Percentiles rank a stretch among this genome's conserved stretches.
Evolutionary conservation across 768 basidiomycete genomes (phyloP).

Genomic region (Naganishia kalamii): DNA sequence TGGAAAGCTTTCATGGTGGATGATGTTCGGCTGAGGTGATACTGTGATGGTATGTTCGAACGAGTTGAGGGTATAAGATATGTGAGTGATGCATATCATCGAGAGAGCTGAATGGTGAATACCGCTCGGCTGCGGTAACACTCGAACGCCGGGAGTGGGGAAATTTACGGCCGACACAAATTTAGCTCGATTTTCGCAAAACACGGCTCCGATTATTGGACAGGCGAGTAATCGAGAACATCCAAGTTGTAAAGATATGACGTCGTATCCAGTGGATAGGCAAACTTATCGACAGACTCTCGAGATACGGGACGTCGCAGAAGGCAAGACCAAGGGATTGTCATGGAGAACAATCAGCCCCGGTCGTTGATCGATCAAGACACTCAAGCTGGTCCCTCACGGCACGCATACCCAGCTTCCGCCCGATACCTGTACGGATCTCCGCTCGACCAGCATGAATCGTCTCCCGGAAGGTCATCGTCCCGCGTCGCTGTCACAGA

Average conservation of each 20-base stretch:
- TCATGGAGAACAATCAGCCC: not conserved
- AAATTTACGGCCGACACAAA: no score
- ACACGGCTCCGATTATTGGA: no score
- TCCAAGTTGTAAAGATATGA: no score
- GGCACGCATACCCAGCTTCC: not conserved
- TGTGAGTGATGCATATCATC: no score
- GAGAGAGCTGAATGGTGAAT: not conserved
- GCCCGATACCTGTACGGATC: not conserved
- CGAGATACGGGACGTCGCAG: not conserved
- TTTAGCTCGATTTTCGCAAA: no score
- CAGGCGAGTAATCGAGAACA: no score
- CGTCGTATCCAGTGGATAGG: no score
- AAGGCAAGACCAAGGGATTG: not conserved
- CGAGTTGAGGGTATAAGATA: no score
- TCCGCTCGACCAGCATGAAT: not conserved
- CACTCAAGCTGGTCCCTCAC: not conserved
- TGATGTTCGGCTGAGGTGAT: not conserved
- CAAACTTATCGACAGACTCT: no score
- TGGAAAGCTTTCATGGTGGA: slow-evolving; percentile 70
- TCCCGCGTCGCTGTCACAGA: slow-evolving; percentile 11
- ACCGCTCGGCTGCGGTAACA: slow-evolving; percentile 6
- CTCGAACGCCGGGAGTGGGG: not conserved
- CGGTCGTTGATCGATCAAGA: not conserved
- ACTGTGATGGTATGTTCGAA: no score
- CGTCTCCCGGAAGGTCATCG: not conserved